phyloP scores from a whole-genome alignment of 73 alveolate species.

The Tetrahymena elliotti region DNA sequence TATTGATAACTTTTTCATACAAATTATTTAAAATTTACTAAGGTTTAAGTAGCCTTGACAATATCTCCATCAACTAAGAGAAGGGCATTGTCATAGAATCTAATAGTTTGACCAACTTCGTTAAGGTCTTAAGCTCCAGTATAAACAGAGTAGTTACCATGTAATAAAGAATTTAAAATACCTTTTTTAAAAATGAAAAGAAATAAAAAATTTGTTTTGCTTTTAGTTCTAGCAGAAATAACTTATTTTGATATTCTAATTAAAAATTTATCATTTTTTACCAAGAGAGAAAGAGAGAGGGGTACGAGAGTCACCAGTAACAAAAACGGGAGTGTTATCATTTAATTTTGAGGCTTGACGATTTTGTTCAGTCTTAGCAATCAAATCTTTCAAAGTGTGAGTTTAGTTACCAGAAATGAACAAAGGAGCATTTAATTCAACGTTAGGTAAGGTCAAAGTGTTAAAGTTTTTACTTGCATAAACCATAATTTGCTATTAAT shows the following conservation, averaged over 20 bases:
- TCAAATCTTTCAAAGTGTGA: neutral
- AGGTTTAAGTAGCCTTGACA: neutral
- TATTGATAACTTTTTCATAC: no score
- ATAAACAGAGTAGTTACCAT: neutral
- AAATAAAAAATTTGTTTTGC: no score
- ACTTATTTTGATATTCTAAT: no score
- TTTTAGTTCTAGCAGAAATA: no score
- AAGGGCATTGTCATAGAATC: neutral
- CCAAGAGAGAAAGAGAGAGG: neutral
- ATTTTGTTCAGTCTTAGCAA: neutral
- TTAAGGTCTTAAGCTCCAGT: neutral
- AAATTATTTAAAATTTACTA: neutral
- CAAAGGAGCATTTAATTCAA: neutral
- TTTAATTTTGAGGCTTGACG: neutral
- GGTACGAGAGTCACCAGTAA: neutral
- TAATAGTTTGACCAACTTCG: neutral
- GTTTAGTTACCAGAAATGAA: neutral
- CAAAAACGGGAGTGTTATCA: neutral
- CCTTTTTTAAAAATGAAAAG: neutral
- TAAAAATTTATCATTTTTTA: neutral
- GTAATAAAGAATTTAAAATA: neutral
- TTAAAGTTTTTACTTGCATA: slow-evolving; percentile 37
- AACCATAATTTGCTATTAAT: neutral
- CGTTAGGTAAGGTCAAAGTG: slow-evolving; percentile 13
- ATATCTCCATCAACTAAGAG: neutral